Evolutionary conservation across 495 filamentous ascomycete genomes (phyloP).

Genomic region (Hyaloscypha variabilis): DNA sequence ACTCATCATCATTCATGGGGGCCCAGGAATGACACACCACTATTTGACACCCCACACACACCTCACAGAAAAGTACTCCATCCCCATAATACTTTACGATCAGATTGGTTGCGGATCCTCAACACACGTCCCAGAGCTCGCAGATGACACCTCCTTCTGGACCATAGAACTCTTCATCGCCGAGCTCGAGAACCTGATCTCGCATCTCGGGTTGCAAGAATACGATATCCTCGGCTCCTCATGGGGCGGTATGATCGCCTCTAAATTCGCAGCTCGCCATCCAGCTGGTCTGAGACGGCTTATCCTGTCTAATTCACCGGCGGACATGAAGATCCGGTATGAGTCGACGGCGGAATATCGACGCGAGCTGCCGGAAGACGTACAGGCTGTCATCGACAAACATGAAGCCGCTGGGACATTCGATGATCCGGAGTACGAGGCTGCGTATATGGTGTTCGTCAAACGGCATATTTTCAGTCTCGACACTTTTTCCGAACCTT

Average conservation of each 20-base stretch:
- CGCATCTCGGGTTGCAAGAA: constrained; percentile 37
- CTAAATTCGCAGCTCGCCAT: constrained; percentile 36
- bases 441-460: constrained; percentile 43
- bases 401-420: neutral
- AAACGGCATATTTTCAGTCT: constrained; percentile 42
- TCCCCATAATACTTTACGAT: constrained; percentile 55
- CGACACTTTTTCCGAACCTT: constrained; percentile 38
- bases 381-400: neutral
- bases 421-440: constrained; percentile 39
- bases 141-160: constrained; percentile 48
- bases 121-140: constrained; percentile 45
- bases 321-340: neutral
- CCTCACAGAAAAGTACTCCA: constrained; percentile 27
- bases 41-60: neutral
- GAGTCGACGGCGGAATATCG: neutral
- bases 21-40: neutral
- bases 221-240: constrained; percentile 49
- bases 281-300: constrained; percentile 42
- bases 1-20: neutral
- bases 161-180: constrained; percentile 44
- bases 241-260: constrained; percentile 55
- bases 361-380: neutral
- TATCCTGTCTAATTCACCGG: constrained; percentile 38
- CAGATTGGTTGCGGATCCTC: constrained; percentile 50
- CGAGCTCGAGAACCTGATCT: constrained; percentile 51